Percentiles rank a stretch among this genome's conserved stretches.
Evolutionary conservation across 257 asterid genomes (phyloP).

Genomic region (Solanum pennellii): DNA sequence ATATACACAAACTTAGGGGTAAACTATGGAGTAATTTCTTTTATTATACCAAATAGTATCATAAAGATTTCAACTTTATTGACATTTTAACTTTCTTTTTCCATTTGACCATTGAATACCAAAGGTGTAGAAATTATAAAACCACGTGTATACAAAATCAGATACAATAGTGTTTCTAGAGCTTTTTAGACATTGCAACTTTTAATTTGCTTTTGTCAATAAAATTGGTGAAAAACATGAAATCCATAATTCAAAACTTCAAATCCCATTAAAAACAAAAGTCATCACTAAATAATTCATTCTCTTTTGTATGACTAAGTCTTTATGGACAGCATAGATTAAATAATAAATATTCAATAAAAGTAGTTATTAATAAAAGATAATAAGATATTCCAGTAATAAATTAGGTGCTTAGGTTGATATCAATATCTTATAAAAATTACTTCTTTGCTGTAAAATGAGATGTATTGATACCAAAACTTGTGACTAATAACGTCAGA

Average conservation of each 20-base stretch:
- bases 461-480: background rate
- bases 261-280: background rate
- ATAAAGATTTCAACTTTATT: background rate
- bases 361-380: background rate
- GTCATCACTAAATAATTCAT: background rate
- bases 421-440: background rate
- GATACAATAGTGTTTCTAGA: background rate
- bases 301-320: background rate
- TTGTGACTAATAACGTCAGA: background rate
- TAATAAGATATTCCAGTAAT: background rate
- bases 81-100: background rate
- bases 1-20: background rate
- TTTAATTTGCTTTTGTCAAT: background rate
- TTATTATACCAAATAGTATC: background rate
- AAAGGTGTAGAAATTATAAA: background rate
- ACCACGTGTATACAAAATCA: background rate
- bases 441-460: background rate
- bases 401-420: background rate
- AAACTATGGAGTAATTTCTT: background rate
- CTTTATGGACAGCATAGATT: background rate
- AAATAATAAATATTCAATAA: background rate
- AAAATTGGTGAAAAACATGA: background rate
- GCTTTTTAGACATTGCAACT: background rate
- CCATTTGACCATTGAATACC: background rate
- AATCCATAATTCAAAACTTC: background rate